Evolutionary conservation across 2,329 filamentous ascomycete species (phyloP), one percentile per base, ranked within the genome.

Genomic region (Mycosphaerella sp.): DNA sequence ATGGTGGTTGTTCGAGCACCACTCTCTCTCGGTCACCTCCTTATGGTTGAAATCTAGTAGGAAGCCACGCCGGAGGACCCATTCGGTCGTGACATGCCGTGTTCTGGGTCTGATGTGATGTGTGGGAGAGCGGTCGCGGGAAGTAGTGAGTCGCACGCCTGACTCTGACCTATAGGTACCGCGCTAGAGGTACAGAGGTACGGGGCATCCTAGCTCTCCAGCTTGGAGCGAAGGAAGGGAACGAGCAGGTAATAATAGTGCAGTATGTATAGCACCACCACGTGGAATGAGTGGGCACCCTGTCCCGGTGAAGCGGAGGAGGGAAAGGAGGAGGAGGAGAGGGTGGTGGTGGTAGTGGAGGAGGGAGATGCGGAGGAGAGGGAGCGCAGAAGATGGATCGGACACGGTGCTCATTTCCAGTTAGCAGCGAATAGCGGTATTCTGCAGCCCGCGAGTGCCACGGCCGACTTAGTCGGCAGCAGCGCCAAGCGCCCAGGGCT

Each of bases 121-220:
- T 30, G 39, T 46, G 34, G 6, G n/a, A 27, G 28, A 32, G 27
- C 17, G 35, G 35, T 47, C 34, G 37, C 35, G 17, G n/a, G n/a
- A n/a, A n/a, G 44, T 28, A n/a, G 44, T 13, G 37, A 14, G 17
- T 13, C 12, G 37, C 9, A 21, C 10, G 37, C 18, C 17, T 16
- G 14, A 41, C 37, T 13, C 18, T 18, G 37, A 41, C 3, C 17
- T 39, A 8, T n/a, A 13, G 9, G 7, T n/a, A 39, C 35, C n/a
- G 3, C 34, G 44, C 44, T 46, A 37, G 16, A 46, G 37, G 35
- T 13, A 30, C 6, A 49, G 37, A 17, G 45, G n/a, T 49, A 49
- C 45, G 45, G 45, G 41, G 45, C 45, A 49, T 12, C 39, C 45
- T 35, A 41, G 45, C 45, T 49, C 16, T 37, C 45, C n/a, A n/a